Evolutionary conservation across 768 basidiomycete genomes (phyloP).

Genomic region (Leccinum arenicola): DNA sequence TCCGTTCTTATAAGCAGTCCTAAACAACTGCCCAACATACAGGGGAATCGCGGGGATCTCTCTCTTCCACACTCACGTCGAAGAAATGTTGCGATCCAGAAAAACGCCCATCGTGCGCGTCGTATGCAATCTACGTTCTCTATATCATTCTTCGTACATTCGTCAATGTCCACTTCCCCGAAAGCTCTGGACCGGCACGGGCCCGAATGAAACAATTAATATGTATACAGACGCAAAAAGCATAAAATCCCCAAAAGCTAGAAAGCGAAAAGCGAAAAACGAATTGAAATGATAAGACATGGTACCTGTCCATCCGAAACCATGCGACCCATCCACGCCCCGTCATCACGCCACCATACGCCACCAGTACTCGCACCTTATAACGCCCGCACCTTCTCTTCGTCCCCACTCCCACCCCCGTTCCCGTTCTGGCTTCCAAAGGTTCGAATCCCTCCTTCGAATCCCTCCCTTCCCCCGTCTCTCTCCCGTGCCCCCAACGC

Average conservation of each 20-base stretch:
- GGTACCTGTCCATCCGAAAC: slow-evolving; percentile 1
- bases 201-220: background rate
- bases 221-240: background rate
- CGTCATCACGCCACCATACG: background rate
- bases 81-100: background rate
- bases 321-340: background rate
- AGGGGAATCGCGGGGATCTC: too few species aligned
- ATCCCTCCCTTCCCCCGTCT: background rate
- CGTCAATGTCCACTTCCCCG: background rate
- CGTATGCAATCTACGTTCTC: background rate
- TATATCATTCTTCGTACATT: background rate
- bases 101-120: background rate
- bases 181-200: background rate
- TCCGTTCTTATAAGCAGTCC: too few species aligned
- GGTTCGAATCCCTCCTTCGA: background rate
- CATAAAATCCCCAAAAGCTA: background rate
- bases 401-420: background rate
- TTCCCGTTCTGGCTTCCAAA: background rate
- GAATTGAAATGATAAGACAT: slow-evolving; percentile 4
- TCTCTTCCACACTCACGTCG: background rate
- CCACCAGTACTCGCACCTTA: background rate
- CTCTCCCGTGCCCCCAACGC: slow-evolving; percentile 2
- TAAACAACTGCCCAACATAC: too few species aligned
- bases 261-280: background rate
- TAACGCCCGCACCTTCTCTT: background rate